A percentile compares a stretch with the other conserved stretches of the same genome.
Conservation (phyloP, 106 monocot species). For the Apostasia ramifera region DNA sequence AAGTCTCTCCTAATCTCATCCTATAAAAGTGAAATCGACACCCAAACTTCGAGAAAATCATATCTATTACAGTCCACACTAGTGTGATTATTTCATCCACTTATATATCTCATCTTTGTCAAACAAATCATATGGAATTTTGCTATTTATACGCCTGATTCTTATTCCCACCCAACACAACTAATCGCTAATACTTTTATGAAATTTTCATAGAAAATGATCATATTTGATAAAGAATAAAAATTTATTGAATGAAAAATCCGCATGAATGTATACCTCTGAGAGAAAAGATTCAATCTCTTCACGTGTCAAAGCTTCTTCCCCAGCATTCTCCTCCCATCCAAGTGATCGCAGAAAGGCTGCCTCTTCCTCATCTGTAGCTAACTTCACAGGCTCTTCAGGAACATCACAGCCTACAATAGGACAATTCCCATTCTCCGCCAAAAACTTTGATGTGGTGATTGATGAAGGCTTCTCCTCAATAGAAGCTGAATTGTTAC, state of each 20-base stretch:
- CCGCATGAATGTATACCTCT: constrained; percentile 2
- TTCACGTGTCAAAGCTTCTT: constrained; percentile 15
- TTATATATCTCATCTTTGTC: too few relatives aligned
- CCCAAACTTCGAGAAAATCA: too few relatives aligned
- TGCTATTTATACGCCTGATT: too few relatives aligned
- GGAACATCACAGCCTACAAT: neutral
- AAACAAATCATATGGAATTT: too few relatives aligned
- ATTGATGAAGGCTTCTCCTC: neutral
- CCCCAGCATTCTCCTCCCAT: constrained; percentile 19
- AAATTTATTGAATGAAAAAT: neutral
- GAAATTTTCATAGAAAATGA: neutral
- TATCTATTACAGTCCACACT: too few relatives aligned
- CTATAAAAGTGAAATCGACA: too few relatives aligned
- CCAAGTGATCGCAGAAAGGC: constrained; percentile 24
- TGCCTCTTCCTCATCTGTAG: constrained; percentile 29
- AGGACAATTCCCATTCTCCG: constrained; percentile 17
- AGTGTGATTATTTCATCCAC: too few relatives aligned
- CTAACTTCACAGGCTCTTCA: constrained; percentile 10
- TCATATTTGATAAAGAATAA: neutral
- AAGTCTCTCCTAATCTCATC: too few relatives aligned
- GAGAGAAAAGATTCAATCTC: constrained; percentile 21
- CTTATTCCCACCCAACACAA: too few relatives aligned
- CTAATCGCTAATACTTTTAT: neutral
- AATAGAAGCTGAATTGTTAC: constrained; percentile 2
- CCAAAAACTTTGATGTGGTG: neutral